A percentile compares a stretch with the other conserved stretches of the same genome.
These are phyloP conservation scores for Durio zibethinus DNA, from an alignment of 345 rosid species.

Conservation along the genomic window DNA sequence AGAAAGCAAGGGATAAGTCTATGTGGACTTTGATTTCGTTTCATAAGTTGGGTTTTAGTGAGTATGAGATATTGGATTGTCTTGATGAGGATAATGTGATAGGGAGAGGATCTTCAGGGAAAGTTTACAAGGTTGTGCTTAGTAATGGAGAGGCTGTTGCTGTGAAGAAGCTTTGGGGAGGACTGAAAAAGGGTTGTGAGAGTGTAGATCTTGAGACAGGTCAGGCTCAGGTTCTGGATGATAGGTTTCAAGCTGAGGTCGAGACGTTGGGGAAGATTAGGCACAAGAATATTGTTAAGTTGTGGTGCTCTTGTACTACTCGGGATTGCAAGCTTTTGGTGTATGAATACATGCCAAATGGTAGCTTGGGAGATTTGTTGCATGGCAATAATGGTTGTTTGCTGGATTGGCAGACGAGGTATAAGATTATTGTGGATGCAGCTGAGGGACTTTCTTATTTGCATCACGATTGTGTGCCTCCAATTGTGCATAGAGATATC, in stretches of 20 bases:
- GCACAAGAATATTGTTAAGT: conserved; percentile 95
- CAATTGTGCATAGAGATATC: conserved; percentile 95
- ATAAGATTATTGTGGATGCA: conserved; percentile 74
- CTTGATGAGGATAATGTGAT: conserved; percentile 94
- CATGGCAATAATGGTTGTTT: conserved; percentile 81
- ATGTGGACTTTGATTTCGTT: conserved; percentile 98
- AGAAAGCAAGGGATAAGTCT: conserved; percentile 66
- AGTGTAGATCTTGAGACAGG: conserved; percentile 66
- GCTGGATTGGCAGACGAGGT: conserved; percentile 85
- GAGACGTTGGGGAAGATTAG: conserved; percentile 91
- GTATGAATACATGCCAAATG: conserved; percentile 96
- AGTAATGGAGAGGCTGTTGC: conserved; percentile 83
- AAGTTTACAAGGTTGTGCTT: conserved; percentile 88
- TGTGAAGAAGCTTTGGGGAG: conserved; percentile 88
- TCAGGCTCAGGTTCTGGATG: conserved; percentile 45
- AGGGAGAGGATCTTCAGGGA: conserved; percentile 87
- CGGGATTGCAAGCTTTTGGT: conserved; percentile 91
- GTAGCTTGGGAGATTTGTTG: conserved; percentile 92
- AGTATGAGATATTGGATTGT: conserved; percentile 73
- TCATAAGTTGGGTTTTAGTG: conserved; percentile 89
- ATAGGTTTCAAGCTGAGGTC: conserved; percentile 84
- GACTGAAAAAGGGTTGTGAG: conserved; percentile 45
- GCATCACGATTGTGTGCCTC: conserved; percentile 91
- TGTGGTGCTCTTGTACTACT: conserved; percentile 93
- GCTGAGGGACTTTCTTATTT: conserved; percentile 95